Conservation (phyloP, 1,284 basidiomycete genomes). For the Mycena citricolor region DNA sequence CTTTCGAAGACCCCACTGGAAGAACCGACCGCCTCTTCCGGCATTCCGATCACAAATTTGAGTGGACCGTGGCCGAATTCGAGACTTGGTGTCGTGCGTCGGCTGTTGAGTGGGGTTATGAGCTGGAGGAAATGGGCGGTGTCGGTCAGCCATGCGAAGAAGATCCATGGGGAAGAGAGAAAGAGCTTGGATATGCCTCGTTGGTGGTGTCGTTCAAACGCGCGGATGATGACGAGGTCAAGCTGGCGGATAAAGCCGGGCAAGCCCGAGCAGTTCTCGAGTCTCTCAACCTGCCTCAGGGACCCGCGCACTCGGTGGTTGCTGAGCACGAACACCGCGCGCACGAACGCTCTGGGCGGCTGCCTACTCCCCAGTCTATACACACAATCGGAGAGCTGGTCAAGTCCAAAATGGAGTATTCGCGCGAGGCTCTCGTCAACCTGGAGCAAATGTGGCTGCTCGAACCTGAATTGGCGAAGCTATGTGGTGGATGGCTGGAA, state of each 20-base stretch:
- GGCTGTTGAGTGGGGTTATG: constrained; percentile 77
- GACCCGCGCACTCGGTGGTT: constrained; percentile 48
- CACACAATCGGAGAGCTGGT: constrained; percentile 54
- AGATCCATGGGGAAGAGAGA: constrained; percentile 72
- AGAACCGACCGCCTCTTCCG: constrained; percentile 77
- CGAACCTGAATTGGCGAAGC: constrained; percentile 49
- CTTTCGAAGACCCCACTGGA: constrained; percentile 71
- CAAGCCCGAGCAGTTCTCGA: constrained; percentile 36
- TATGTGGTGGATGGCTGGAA: constrained; percentile 75
- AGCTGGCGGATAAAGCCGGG: constrained; percentile 35
- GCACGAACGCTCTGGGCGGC: constrained; percentile 46
- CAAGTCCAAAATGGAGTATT: constrained; percentile 51
- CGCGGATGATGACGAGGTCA: constrained; percentile 35
- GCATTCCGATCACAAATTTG: constrained; percentile 89
- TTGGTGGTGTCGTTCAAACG: constrained; percentile 72
- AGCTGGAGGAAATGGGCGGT: constrained; percentile 48
- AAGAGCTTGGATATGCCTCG: constrained; percentile 63
- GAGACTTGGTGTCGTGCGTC: constrained; percentile 61
- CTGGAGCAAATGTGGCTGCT: constrained; percentile 72
- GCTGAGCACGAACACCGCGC: constrained; percentile 51
- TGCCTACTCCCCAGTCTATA: constrained; percentile 32
- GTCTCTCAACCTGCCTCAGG: constrained; percentile 30
- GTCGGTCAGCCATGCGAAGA: constrained; percentile 56
- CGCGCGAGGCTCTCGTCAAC: constrained; percentile 48
- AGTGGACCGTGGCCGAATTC: constrained; percentile 88